These are phyloP conservation scores for Arbutus unedo DNA, from an alignment of 148 eudicot species.

Conservation along the genomic window DNA sequence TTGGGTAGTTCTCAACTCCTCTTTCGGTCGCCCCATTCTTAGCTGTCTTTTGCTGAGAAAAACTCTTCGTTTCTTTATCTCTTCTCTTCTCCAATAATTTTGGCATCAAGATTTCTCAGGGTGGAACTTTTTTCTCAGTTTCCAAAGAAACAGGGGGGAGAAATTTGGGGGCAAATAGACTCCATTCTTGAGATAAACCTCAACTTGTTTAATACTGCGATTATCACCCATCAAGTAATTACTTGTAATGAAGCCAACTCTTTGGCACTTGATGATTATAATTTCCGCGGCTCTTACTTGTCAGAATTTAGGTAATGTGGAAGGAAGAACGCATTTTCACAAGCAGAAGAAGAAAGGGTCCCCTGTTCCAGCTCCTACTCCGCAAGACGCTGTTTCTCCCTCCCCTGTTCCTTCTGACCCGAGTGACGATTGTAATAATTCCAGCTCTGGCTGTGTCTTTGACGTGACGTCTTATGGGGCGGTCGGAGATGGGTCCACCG, in stretches of 20 bases:
- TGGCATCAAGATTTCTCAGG: constrained; percentile 14
- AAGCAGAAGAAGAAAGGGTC: constrained; percentile 34
- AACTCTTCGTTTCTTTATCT: constrained; percentile 17
- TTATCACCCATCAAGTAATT: not conserved
- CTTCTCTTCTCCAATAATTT: constrained; percentile 14
- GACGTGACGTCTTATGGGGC: constrained; percentile 75
- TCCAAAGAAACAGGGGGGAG: constrained; percentile 6
- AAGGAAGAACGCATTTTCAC: constrained; percentile 56
- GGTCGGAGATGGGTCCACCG: constrained; percentile 64
- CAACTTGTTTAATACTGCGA: not conserved
- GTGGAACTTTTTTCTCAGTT: not conserved
- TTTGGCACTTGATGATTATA: constrained; percentile 7
- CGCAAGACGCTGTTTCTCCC: constrained; percentile 22
- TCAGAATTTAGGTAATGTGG: constrained; percentile 30
- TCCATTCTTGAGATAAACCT: not conserved
- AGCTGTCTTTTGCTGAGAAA: too few relatives aligned
- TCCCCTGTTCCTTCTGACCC: constrained; percentile 48
- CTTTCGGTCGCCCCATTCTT: too few relatives aligned
- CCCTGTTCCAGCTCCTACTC: constrained; percentile 13
- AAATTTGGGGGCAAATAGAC: not conserved
- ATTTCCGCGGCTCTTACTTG: constrained; percentile 13
- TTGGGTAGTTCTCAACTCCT: too few relatives aligned
- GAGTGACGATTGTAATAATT: constrained; percentile 6
- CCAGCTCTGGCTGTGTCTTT: constrained; percentile 49
- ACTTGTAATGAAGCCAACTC: constrained; percentile 19